Conservation (phyloP, 352 stramenopile species). For the Phytophthora melonis region DNA sequence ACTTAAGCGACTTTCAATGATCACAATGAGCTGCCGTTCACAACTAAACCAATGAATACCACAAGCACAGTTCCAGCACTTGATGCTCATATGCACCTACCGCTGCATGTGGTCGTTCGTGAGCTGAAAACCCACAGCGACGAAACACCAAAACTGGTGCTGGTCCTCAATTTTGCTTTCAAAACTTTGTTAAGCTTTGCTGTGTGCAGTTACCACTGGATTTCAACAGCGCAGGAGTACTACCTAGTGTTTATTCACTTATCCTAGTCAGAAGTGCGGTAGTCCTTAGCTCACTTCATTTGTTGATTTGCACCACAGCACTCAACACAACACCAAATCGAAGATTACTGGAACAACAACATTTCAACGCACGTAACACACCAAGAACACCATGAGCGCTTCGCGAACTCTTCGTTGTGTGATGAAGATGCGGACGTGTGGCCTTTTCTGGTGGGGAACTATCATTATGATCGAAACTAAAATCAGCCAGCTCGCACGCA, state of each 20-base stretch:
- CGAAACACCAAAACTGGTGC: neutral
- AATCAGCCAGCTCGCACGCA: too few species aligned
- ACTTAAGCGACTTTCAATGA: neutral
- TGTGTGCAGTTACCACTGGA: neutral
- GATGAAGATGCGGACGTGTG: constrained; percentile 44
- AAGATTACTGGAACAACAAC: neutral
- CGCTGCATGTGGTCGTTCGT: neutral
- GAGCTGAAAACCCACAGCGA: neutral
- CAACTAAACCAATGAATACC: too few species aligned
- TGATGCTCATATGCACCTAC: neutral
- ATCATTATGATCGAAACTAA: neutral
- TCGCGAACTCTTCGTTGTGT: constrained; percentile 24
- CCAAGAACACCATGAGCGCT: constrained; percentile 20
- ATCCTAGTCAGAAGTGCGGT: neutral
- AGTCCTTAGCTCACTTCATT: constrained; percentile 24
- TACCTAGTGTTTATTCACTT: neutral
- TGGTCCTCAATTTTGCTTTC: neutral
- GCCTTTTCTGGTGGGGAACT: constrained; percentile 40
- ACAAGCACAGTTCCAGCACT: neutral
- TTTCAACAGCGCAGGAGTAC: neutral
- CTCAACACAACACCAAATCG: neutral
- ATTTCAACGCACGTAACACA: neutral
- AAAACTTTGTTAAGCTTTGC: neutral
- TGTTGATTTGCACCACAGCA: constrained; percentile 25
- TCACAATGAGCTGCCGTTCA: too few species aligned